Percentiles rank a stretch among this genome's conserved stretches.
phyloP scores from a whole-genome alignment of 31 red algal genomes.

The Odonthalia washingtoniensis region DNA sequence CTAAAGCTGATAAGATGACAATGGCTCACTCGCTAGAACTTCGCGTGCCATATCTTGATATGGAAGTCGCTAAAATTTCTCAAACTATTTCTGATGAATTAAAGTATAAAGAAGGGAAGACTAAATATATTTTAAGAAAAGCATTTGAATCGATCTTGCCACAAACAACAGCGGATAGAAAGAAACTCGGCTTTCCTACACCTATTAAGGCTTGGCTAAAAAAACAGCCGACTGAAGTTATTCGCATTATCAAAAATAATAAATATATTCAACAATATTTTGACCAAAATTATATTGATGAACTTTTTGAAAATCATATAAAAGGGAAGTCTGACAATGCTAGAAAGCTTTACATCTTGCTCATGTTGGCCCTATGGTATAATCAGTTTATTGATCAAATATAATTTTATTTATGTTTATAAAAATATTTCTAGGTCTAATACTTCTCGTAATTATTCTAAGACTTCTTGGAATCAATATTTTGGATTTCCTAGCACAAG shows the following conservation, averaged over 20 bases:
- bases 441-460: too few relatives aligned
- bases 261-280: background rate
- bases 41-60: slow-evolving; percentile 97
- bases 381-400: slow-evolving; percentile 10
- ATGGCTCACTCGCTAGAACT: slow-evolving; percentile 93
- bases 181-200: slow-evolving; percentile 16
- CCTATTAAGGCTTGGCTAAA: background rate
- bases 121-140: slow-evolving; percentile 20
- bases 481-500: too few relatives aligned
- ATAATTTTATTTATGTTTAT: slow-evolving; percentile 9
- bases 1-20: slow-evolving; percentile 75
- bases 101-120: background rate
- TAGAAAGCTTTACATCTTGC: background rate
- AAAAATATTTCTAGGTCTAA: too few relatives aligned
- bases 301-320: background rate
- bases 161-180: background rate
- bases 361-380: slow-evolving; percentile 8
- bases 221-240: slow-evolving; percentile 1
- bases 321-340: background rate
- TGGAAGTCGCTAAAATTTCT: slow-evolving; percentile 86
- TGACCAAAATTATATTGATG: background rate
- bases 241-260: slow-evolving; percentile 12
- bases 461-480: too few relatives aligned
- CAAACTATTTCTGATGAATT: background rate
- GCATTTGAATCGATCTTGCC: slow-evolving; percentile 4